Percentiles rank a stretch among this genome's conserved stretches.
Evolutionary conservation across 1,284 basidiomycete species (phyloP).

Genomic region (Moesziomyces parantarcticus): DNA sequence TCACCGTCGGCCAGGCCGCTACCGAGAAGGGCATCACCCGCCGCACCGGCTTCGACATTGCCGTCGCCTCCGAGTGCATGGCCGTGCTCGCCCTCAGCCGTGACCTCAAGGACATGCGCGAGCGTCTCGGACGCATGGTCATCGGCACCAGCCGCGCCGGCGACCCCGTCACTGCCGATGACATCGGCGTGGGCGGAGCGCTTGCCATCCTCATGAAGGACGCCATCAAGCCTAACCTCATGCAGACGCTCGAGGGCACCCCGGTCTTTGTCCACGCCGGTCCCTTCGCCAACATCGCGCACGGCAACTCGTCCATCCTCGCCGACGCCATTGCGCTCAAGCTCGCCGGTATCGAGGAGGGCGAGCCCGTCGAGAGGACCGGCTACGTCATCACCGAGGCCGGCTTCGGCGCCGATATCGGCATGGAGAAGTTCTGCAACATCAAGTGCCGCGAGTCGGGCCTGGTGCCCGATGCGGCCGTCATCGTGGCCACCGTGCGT

Average conservation of each 20-base stretch:
- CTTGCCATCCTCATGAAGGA: conserved; percentile 98
- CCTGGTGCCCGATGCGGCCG: conserved; percentile 89
- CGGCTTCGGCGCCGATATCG: conserved; percentile 99
- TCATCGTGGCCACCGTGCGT: conserved; percentile 96
- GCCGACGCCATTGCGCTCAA: conserved; percentile 96
- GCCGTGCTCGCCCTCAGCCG: conserved; percentile 93
- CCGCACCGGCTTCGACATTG: conserved; percentile 93
- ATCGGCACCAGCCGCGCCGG: conserved; percentile 93
- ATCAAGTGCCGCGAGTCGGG: conserved; percentile 98
- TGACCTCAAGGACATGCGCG: conserved; percentile 89
- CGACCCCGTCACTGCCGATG: conserved; percentile 93
- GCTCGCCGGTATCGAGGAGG: conserved; percentile 93
- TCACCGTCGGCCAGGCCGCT: conserved; percentile 87
- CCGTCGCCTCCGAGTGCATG: conserved; percentile 98
- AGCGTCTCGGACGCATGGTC: conserved; percentile 91
- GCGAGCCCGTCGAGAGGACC: conserved; percentile 81
- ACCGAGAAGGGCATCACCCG: conserved; percentile 92
- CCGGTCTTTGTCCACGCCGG: conserved; percentile 99
- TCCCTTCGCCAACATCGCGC: conserved; percentile 98
- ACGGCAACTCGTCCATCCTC: conserved; percentile 98
- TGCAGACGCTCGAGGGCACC: conserved; percentile 98
- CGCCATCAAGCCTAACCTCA: conserved; percentile 97
- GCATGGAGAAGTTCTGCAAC: conserved; percentile 88
- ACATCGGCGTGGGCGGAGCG: conserved; percentile 94
- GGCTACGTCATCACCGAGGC: conserved; percentile 99